These are phyloP conservation scores for Magnusiomyces sp. DNA, from an alignment of 1,139 yeast genomes.

Conservation along the genomic window DNA sequence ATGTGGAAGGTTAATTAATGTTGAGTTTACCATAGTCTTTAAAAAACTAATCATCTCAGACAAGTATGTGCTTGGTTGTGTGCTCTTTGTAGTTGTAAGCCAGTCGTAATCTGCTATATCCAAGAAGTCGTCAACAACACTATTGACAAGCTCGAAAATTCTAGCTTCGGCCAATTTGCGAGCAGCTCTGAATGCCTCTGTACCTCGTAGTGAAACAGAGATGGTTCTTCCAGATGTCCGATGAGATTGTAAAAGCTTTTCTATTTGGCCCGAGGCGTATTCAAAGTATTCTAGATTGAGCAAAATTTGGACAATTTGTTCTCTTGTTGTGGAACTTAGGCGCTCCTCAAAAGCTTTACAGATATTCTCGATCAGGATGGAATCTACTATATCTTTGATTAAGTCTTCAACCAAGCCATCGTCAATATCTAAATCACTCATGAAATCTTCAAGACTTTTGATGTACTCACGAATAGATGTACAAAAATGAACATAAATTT, in stretches of 20 bases:
- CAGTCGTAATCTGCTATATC: conserved; percentile 86
- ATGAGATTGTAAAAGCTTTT: conserved; percentile 30
- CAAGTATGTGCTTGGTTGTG: conserved; percentile 68
- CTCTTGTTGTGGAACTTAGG: conserved; percentile 65
- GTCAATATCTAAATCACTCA: conserved; percentile 56
- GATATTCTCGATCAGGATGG: conserved; percentile 60
- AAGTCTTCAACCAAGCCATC: conserved; percentile 33
- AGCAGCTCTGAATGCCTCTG: conserved; percentile 47
- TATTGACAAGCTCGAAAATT: conserved; percentile 60
- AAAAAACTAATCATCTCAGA: conserved; percentile 83
- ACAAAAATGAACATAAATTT: conserved; percentile 80
- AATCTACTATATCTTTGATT: conserved; percentile 53
- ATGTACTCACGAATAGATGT: conserved; percentile 61
- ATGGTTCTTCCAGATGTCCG: conserved; percentile 32
- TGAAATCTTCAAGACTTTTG: conserved; percentile 51
- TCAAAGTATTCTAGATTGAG: conserved; percentile 83
- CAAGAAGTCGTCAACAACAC: conserved; percentile 67
- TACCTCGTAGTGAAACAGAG: conserved; percentile 41
- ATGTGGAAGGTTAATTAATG: conserved; percentile 75
- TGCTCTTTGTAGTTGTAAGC: conserved; percentile 42
- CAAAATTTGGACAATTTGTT: conserved; percentile 80
- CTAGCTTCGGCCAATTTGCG: conserved; percentile 73
- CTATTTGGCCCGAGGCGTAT: conserved; percentile 42
- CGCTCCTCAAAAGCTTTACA: conserved; percentile 58
- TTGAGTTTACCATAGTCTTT: conserved; percentile 77